These are phyloP conservation scores for Tetracladium setigerum DNA, from an alignment of 495 filamentous ascomycete genomes.

Conservation along the genomic window DNA sequence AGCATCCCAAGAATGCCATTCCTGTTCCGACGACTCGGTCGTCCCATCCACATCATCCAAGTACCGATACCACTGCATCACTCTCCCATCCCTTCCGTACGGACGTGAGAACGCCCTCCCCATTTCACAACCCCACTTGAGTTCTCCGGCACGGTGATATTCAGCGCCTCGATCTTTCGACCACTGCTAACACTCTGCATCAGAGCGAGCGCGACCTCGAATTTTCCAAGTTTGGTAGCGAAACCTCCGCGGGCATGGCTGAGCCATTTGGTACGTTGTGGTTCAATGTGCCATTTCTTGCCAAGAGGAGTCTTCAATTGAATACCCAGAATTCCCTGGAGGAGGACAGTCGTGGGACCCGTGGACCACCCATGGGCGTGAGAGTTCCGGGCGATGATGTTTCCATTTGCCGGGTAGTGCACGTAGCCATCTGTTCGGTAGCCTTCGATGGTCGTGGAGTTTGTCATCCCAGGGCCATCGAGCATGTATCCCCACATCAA, in stretches of 20 bases:
- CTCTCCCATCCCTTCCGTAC: background rate
- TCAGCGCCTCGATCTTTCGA: slow-evolving; percentile 27
- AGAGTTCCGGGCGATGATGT: slow-evolving; percentile 37
- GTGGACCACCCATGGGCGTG: slow-evolving; percentile 58
- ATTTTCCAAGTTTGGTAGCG: slow-evolving; percentile 42
- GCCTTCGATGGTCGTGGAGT: slow-evolving; percentile 53
- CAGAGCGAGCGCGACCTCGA: slow-evolving; percentile 29
- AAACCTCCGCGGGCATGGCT: slow-evolving; percentile 47
- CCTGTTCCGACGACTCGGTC: background rate
- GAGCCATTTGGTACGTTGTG: slow-evolving; percentile 42
- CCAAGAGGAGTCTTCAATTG: slow-evolving; percentile 39
- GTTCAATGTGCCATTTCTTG: slow-evolving; percentile 41
- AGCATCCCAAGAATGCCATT: slow-evolving; percentile 25
- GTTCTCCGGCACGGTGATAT: slow-evolving; percentile 34
- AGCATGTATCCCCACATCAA: slow-evolving; percentile 57
- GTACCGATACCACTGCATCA: slow-evolving; percentile 5
- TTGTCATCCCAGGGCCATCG: slow-evolving; percentile 51
- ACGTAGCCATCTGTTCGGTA: slow-evolving; percentile 47
- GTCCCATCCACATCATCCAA: background rate
- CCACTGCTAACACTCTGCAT: slow-evolving; percentile 15
- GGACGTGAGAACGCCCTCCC: slow-evolving; percentile 5
- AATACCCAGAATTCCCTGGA: slow-evolving; percentile 46
- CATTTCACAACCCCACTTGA: slow-evolving; percentile 38
- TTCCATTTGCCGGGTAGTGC: slow-evolving; percentile 49
- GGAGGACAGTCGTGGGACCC: slow-evolving; percentile 49